phyloP scores from a whole-genome alignment of 2,329 filamentous ascomycete genomes.

The Cordyceps cicadae region DNA sequence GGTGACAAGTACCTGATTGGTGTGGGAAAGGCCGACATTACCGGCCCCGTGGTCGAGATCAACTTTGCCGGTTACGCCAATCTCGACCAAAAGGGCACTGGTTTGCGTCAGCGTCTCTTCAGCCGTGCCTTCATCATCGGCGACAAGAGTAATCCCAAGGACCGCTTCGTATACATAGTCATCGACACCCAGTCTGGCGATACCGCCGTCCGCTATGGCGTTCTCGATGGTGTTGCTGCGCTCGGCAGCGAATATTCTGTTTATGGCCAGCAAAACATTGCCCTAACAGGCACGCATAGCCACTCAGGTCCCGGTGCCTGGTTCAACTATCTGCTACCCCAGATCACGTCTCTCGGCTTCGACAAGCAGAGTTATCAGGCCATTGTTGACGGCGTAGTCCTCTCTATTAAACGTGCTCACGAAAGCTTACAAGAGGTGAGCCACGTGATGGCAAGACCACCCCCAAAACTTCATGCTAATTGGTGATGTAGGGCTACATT shows the following conservation, averaged over 20 bases:
- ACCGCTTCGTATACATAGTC: slow-evolving; percentile 80
- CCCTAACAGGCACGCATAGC: slow-evolving; percentile 86
- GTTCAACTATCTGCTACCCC: slow-evolving; percentile 89
- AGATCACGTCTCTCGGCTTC: slow-evolving; percentile 83
- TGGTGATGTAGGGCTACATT: slow-evolving; percentile 48
- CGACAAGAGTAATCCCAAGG: slow-evolving; percentile 52
- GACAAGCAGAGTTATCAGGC: slow-evolving; percentile 79
- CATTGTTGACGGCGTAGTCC: slow-evolving; percentile 75
- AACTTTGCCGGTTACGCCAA: slow-evolving; percentile 91
- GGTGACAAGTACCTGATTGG: slow-evolving; percentile 41
- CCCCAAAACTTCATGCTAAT: not conserved
- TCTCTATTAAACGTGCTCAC: slow-evolving; percentile 77
- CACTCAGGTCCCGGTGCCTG: slow-evolving; percentile 88
- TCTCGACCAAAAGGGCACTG: slow-evolving; percentile 70
- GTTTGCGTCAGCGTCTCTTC: slow-evolving; percentile 79
- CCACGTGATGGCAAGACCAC: not conserved
- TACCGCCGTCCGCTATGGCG: slow-evolving; percentile 80
- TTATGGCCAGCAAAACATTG: slow-evolving; percentile 75
- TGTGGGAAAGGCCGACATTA: slow-evolving; percentile 51
- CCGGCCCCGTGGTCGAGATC: slow-evolving; percentile 76
- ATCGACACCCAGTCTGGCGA: slow-evolving; percentile 84
- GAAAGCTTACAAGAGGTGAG: slow-evolving; percentile 36
- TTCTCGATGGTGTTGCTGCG: slow-evolving; percentile 62
- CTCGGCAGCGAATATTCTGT: slow-evolving; percentile 65
- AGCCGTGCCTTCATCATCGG: slow-evolving; percentile 85